Conservation (phyloP, 345 rosid genomes). For the Gossypium raimondii region DNA sequence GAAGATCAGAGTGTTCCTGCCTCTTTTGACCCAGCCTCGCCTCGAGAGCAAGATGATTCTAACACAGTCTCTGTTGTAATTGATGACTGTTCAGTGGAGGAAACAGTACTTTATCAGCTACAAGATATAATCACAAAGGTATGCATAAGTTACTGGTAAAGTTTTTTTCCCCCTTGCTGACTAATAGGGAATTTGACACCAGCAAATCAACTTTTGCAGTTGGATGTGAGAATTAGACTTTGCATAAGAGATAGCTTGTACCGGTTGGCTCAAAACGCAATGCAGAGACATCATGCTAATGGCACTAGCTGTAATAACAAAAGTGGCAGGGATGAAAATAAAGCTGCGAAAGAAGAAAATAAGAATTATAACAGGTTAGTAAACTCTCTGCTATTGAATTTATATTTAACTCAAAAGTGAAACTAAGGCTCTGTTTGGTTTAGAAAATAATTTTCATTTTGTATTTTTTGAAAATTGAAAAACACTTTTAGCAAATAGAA, state of each 20-base stretch:
- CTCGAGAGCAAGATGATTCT: conserved; percentile 56
- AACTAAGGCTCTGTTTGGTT: not conserved
- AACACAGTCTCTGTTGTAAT: conserved; percentile 37
- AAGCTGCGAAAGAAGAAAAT: conserved; percentile 41
- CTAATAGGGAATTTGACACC: conserved; percentile 20
- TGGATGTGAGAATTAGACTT: conserved; percentile 66
- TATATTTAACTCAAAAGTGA: not conserved
- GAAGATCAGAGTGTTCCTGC: conserved; percentile 45
- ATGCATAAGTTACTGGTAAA: conserved; percentile 16
- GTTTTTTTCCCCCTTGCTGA: conserved; percentile 19
- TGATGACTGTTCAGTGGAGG: conserved; percentile 49
- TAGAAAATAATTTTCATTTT: too few relatives aligned
- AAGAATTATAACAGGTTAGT: conserved; percentile 45
- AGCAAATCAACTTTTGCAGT: conserved; percentile 40
- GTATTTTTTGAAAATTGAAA: too few relatives aligned
- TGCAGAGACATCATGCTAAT: conserved; percentile 59
- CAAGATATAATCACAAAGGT: conserved; percentile 81
- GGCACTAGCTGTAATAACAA: conserved; percentile 50
- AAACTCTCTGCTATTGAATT: conserved; percentile 12
- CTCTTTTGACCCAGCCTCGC: conserved; percentile 50
- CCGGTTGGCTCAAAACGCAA: conserved; percentile 89
- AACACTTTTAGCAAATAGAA: too few relatives aligned
- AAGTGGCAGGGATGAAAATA: conserved; percentile 46
- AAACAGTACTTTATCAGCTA: conserved; percentile 53
- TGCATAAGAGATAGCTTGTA: conserved; percentile 91